Base-by-base conservation (phyloP, 257 asterid genomes). In the Solanum infundibuliforme region DNA sequence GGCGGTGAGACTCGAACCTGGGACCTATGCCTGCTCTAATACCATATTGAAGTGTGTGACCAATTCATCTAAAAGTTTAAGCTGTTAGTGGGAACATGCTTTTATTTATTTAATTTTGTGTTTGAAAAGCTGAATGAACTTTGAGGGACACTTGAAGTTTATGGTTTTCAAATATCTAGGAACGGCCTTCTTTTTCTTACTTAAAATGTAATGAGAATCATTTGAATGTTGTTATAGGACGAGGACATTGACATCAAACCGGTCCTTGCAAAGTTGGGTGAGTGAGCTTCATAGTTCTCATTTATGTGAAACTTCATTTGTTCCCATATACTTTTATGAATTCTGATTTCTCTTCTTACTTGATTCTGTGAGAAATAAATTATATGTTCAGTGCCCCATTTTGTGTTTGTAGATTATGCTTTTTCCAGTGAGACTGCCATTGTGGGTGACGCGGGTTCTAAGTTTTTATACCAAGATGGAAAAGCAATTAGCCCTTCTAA, bases 241-340 rank as follows among this genome's bases (percentile, higher is more conserved):
- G 93, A 48, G 81, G 85, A 88, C 83, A 89, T 90, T 74, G 93
- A 94, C 90, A 89, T 93, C 93, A 94, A 90, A 38, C 94, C 94
- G 48, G 89, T 95, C 87, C 97, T 95, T 90, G 93, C 93, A 88
- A 92, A 85, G 90, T 89, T 95, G 91, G 99, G 99, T 96, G 91
- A 94, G 98, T 93, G 73, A 68, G 71, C 83, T 14, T 87, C 81
- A n/a, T 71, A 55, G 32, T 25, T 84, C 66, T 68, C 32, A 88
- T 35, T 11, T 83, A 9, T 72, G 32, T 14, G 13, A 32, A 55
- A 72, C 55, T 27, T 41, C 27, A 68, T 62, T 69, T 87, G 39
- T 34, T 68, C 32, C 36, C 14, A 72, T 72, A 8, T 29, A 43
- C 60, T 46, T 76, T 76, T 31, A 13, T 66, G 48, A 43, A 21